Evolutionary conservation across 495 filamentous ascomycete species (phyloP).

Genomic region (Podospora comata): DNA sequence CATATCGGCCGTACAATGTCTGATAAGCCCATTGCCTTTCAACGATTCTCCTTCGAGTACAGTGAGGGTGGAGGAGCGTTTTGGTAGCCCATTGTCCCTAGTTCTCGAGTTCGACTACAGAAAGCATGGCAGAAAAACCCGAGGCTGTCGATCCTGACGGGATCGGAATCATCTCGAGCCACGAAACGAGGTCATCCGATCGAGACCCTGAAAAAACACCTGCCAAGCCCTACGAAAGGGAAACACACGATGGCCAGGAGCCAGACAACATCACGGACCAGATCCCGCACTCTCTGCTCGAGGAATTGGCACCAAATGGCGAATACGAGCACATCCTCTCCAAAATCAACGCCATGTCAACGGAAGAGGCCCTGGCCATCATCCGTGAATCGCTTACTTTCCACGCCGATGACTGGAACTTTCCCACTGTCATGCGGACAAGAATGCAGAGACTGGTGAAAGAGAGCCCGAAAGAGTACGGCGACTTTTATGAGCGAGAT

Average conservation of each 20-base stretch:
- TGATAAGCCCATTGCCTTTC: not conserved
- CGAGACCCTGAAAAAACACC: conserved; percentile 35
- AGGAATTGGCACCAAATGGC: conserved; percentile 38
- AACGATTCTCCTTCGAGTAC: not conserved
- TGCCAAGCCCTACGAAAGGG: conserved; percentile 4
- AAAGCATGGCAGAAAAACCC: not conserved
- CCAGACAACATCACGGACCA: conserved; percentile 27
- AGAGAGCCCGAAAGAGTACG: conserved; percentile 32
- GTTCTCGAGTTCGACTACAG: not conserved
- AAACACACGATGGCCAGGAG: not conserved
- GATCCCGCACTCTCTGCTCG: conserved; percentile 36
- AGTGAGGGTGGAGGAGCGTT: not conserved
- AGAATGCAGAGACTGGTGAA: conserved; percentile 32
- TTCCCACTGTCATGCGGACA: conserved; percentile 34
- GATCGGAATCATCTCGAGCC: not conserved
- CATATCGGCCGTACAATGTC: not conserved
- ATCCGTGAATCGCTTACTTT: conserved; percentile 31
- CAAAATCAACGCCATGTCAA: conserved; percentile 39
- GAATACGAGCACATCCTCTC: conserved; percentile 39
- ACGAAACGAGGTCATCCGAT: conserved; percentile 9
- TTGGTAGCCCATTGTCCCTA: not conserved
- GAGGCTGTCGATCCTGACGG: not conserved
- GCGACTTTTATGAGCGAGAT: conserved; percentile 40
- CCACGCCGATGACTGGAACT: conserved; percentile 42
- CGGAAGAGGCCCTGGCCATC: conserved; percentile 38